Evolutionary conservation across 2,329 filamentous ascomycete species (phyloP), one percentile per base, ranked within the genome.

Genomic region (Pezicula neosporulosa): DNA sequence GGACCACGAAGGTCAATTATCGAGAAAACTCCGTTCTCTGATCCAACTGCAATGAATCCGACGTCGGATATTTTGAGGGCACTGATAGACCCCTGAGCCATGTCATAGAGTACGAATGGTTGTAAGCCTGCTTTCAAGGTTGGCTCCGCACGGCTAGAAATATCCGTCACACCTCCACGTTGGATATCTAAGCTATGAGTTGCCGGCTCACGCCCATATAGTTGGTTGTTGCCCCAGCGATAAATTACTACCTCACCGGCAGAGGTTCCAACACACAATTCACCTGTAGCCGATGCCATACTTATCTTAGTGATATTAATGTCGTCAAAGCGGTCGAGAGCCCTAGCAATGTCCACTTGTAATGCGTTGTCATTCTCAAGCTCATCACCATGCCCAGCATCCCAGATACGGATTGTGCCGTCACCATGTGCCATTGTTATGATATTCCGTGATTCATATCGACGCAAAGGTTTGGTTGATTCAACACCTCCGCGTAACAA

Each of bases 1-100:
- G 94, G 94, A 0, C 92, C 93, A 52, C 94, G 85, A 55, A 99
- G 76, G 67, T 99, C 94, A 47, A 97, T 82, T 36, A 99, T 81
- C 8, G 82, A 87, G 36, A 99, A 70, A 56, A 83, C 83, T 2
- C 94, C 94, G 37, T 83, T 82, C 67, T 96, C 88, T 9, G 91
- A 96, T 0, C 91, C 94, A 28, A 87, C 85, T 10, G 87, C 92
- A 10, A 96, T 82, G 64, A 99, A 99, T 0, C 94, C 94, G 12
- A 97, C 85, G 67, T 96, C 90, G n/a, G 91, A 94, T 50, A 94
- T 83, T 52, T 89, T 87, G 36, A 95, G 65, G 1, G 87, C 88
- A 19, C 83, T 92, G 30, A 97, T 84, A 1, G 89, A 77, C 0
- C 92, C 94, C 63, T 91, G 85, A 66, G 87, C 82, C 78, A 93